A percentile compares a stretch with the other conserved stretches of the same genome.
phyloP scores from a whole-genome alignment of 768 basidiomycete species.

The Gloeophyllum trabeum region DNA sequence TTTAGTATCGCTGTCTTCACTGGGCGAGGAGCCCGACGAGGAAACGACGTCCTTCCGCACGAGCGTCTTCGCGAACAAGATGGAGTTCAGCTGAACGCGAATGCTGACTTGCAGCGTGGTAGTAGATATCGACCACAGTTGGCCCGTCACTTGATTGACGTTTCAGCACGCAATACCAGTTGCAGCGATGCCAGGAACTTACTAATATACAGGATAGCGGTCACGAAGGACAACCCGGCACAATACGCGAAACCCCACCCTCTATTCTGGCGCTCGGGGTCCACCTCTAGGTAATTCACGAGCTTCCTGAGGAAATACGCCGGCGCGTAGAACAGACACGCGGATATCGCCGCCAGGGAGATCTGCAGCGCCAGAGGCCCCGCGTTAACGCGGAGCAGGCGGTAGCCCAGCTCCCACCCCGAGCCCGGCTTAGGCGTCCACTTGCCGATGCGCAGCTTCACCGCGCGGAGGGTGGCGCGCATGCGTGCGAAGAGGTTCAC shows the following conservation, averaged over 20 bases:
- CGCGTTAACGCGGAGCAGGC: slow-evolving; percentile 47
- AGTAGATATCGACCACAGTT: slow-evolving; percentile 22
- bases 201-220: slow-evolving; percentile 17
- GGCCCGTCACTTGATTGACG: slow-evolving; percentile 38
- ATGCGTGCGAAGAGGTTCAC: slow-evolving; percentile 53
- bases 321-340: slow-evolving; percentile 51
- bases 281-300: slow-evolving; percentile 54
- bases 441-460: slow-evolving; percentile 37
- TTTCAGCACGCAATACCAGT: not conserved
- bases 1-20: not conserved
- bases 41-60: slow-evolving; percentile 78
- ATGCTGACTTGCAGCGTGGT: slow-evolving; percentile 53
- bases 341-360: slow-evolving; percentile 42
- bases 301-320: slow-evolving; percentile 52
- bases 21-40: slow-evolving; percentile 15
- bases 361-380: slow-evolving; percentile 28
- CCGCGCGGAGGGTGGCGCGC: slow-evolving; percentile 40
- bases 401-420: slow-evolving; percentile 55
- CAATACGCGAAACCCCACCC: slow-evolving; percentile 72
- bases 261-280: slow-evolving; percentile 39
- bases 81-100: slow-evolving; percentile 71
- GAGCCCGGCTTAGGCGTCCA: slow-evolving; percentile 53
- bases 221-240: slow-evolving; percentile 36
- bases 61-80: slow-evolving; percentile 77
- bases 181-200: not conserved